phyloP scores from a whole-genome alignment of 2,329 filamentous ascomycete genomes.

The Ophiostoma tasmaniense region DNA sequence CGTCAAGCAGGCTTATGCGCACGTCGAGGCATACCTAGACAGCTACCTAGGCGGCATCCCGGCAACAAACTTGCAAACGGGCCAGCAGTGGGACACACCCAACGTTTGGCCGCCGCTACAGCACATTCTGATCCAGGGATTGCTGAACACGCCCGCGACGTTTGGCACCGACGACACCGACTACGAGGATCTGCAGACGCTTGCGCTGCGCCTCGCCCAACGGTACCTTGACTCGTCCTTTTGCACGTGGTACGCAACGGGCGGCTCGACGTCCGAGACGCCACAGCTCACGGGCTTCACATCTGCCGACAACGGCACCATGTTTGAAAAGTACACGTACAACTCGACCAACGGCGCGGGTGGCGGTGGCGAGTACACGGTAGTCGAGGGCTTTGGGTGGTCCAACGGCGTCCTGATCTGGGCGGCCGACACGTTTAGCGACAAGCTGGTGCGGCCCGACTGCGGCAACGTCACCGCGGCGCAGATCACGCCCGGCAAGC shows the following conservation, averaged over 20 bases:
- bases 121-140: constrained; percentile 54
- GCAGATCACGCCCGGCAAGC: constrained; percentile 24
- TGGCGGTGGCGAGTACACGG: constrained; percentile 58
- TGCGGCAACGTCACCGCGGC: constrained; percentile 44
- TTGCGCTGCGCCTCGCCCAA: constrained; percentile 53
- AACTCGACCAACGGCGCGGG: constrained; percentile 52
- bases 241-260: constrained; percentile 62
- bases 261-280: constrained; percentile 47
- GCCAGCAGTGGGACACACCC: constrained; percentile 62
- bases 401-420: constrained; percentile 61
- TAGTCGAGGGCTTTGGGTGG: constrained; percentile 65
- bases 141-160: constrained; percentile 51
- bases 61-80: constrained; percentile 51
- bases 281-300: constrained; percentile 42
- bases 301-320: constrained; percentile 43
- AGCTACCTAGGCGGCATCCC: constrained; percentile 48
- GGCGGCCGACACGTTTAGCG: constrained; percentile 54
- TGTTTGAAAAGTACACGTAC: constrained; percentile 63
- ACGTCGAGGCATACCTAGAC: constrained; percentile 45
- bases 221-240: constrained; percentile 60
- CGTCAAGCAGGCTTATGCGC: constrained; percentile 45
- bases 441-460: constrained; percentile 45
- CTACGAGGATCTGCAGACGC: constrained; percentile 43
- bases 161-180: constrained; percentile 45
- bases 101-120: constrained; percentile 63